Conservation (phyloP, 768 basidiomycete genomes). For the Symmetrospora coprosmae region DNA sequence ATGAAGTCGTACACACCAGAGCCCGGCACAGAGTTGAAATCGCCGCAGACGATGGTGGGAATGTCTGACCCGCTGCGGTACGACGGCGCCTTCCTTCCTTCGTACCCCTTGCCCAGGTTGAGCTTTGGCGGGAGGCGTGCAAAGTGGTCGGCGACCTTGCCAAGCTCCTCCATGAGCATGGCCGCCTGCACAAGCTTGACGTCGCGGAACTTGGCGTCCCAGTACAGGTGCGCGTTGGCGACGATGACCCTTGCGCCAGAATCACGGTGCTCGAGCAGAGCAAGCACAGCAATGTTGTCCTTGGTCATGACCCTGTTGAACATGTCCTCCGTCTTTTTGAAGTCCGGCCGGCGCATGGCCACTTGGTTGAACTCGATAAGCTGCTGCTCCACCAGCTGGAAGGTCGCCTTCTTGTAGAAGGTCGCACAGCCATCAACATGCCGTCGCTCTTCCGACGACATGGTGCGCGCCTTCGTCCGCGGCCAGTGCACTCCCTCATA, state of each 20-base stretch:
- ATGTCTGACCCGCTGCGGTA: slow-evolving; percentile 80
- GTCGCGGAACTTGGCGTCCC: slow-evolving; percentile 83
- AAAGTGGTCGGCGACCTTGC: slow-evolving; percentile 74
- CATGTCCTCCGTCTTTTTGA: slow-evolving; percentile 97
- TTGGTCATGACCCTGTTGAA: slow-evolving; percentile 94
- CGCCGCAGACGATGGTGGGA: slow-evolving; percentile 80
- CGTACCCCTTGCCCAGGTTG: slow-evolving; percentile 31
- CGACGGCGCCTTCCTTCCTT: slow-evolving; percentile 45
- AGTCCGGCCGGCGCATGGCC: slow-evolving; percentile 81
- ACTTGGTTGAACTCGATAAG: slow-evolving; percentile 83
- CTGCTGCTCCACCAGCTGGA: slow-evolving; percentile 80
- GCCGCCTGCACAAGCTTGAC: slow-evolving; percentile 97
- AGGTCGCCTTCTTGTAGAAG: slow-evolving; percentile 72
- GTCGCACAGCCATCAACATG: slow-evolving; percentile 91
- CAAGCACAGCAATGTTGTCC: slow-evolving; percentile 80
- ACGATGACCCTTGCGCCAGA: slow-evolving; percentile 79
- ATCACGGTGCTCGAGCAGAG: slow-evolving; percentile 67
- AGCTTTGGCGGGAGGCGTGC: slow-evolving; percentile 59
- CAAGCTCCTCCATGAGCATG: slow-evolving; percentile 76
- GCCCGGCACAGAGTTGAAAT: slow-evolving; percentile 76
- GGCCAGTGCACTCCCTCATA: slow-evolving; percentile 88
- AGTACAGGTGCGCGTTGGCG: slow-evolving; percentile 79
- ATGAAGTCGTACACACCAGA: slow-evolving; percentile 89
- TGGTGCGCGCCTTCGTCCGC: slow-evolving; percentile 82
- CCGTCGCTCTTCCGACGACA: slow-evolving; percentile 70